Base-by-base conservation (phyloP, 805 yeast species). In the Ogataea pignaliae region DNA sequence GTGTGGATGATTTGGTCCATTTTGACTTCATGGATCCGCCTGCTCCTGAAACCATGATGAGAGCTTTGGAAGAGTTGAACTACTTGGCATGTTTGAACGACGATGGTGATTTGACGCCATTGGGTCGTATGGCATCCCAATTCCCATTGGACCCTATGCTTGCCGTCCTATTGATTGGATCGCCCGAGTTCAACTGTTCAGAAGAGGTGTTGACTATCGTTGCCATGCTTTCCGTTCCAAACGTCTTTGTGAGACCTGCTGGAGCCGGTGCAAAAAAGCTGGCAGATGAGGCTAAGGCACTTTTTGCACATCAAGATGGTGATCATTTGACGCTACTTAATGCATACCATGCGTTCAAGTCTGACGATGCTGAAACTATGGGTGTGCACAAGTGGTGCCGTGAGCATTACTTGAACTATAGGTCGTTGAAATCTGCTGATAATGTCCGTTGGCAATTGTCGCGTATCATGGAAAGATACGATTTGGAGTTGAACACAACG, bases 11-110 rank as follows among this genome's bases (percentile, higher is more conserved):
- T 68, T 78, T 91, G 59, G 99, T 93, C 34, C 98, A 91, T 68
- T 91, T 91, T 61, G 99, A 93, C 64, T 91, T 93, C 62, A 91
- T 91, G 96, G 99, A 91, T 61, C 98, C 99, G 8, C 99, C 99
- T 12, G 98, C 98, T 2, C 99, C 99, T 10, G 99, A 91, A 66
- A 93, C 99, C 7, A 93, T 91, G 99, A 93, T 93, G 99, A 78
- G 99, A 63, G 98, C 98, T 0, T 71, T 91, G 50, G 99, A 91
- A 65, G 99, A 91, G 65, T 75, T 91, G 58, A 90, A 93, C 61
- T 93, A 88, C 61, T 71, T 91, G 49, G 83, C 85, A 17, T 93
- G 97, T 69, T 74, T 91, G 42, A 87, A 88, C 53, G 97, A 93
- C 62, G 91, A 88, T 38, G 99, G 98, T 48, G 83, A 85, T 43